These are phyloP conservation scores for Metschnikowia peoriensis DNA, from an alignment of 805 yeast genomes.

Conservation along the genomic window DNA sequence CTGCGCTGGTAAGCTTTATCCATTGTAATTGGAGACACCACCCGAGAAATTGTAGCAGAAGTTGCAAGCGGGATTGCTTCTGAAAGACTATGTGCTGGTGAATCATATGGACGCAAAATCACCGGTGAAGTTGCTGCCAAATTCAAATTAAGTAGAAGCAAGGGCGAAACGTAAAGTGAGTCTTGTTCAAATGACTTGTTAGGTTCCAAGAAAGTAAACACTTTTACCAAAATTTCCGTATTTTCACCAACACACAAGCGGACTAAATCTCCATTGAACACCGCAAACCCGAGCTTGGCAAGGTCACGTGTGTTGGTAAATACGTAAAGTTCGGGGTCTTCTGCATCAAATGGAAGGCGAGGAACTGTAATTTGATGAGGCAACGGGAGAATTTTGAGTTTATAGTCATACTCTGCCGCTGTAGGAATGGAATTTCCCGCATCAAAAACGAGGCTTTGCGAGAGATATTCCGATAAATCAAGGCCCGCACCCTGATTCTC, in stretches of 20 bases:
- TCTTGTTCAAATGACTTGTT: constrained; percentile 38
- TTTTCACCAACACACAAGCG: constrained; percentile 22
- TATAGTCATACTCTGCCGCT: not conserved
- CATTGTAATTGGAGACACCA: constrained; percentile 67
- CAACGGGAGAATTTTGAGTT: constrained; percentile 29
- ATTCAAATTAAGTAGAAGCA: constrained; percentile 51
- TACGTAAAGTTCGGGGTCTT: constrained; percentile 39
- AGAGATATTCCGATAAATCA: constrained; percentile 34
- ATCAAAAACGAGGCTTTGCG: constrained; percentile 26
- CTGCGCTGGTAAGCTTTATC: constrained; percentile 61
- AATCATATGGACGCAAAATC: constrained; percentile 19
- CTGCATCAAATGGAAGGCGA: constrained; percentile 24
- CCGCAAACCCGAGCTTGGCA: constrained; percentile 50
- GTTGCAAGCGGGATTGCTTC: constrained; percentile 49
- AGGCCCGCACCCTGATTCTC: constrained; percentile 14
- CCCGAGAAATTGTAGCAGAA: constrained; percentile 62
- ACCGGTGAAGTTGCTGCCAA: constrained; percentile 24
- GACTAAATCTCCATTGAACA: constrained; percentile 68
- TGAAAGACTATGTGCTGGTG: constrained; percentile 19
- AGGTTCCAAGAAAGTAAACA: constrained; percentile 67
- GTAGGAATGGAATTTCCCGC: not conserved
- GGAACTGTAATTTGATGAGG: constrained; percentile 27
- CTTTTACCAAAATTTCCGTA: constrained; percentile 31
- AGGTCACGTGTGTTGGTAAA: constrained; percentile 49
- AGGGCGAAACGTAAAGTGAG: constrained; percentile 59